phyloP scores from a whole-genome alignment of 2,329 filamentous ascomycete species.

The Aspergillus tamarii region DNA sequence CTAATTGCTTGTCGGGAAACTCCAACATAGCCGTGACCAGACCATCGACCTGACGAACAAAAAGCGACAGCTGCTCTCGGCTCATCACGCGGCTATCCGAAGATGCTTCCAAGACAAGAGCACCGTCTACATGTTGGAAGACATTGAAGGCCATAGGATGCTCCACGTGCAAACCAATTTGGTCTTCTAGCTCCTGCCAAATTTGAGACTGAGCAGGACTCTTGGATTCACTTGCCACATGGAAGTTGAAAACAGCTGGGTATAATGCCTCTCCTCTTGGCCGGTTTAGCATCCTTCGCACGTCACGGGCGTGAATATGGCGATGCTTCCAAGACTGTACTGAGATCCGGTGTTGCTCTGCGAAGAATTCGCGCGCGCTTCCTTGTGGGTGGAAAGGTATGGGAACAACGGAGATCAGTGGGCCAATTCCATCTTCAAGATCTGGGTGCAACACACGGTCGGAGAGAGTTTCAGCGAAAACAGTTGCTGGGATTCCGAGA shows the following conservation, averaged over 20 bases:
- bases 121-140: slow-evolving; percentile 26
- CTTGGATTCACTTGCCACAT: slow-evolving; percentile 18
- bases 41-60: slow-evolving; percentile 34
- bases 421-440: slow-evolving; percentile 34
- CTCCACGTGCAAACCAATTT: slow-evolving; percentile 43
- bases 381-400: slow-evolving; percentile 35
- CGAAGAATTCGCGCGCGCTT: slow-evolving; percentile 28
- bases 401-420: slow-evolving; percentile 38
- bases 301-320: slow-evolving; percentile 33
- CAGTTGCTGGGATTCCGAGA: slow-evolving; percentile 29
- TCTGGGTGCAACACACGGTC: slow-evolving; percentile 32
- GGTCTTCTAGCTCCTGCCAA: slow-evolving; percentile 35
- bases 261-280: slow-evolving; percentile 33
- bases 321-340: slow-evolving; percentile 30
- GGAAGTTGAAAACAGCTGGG: slow-evolving; percentile 39
- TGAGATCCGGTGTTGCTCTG: slow-evolving; percentile 30
- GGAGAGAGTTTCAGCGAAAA: slow-evolving; percentile 39
- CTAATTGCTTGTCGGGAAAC: slow-evolving; percentile 29
- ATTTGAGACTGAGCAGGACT: slow-evolving; percentile 12
- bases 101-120: slow-evolving; percentile 30
- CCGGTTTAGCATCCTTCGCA: slow-evolving; percentile 32
- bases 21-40: slow-evolving; percentile 33
- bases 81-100: slow-evolving; percentile 30
- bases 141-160: slow-evolving; percentile 47
- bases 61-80: slow-evolving; percentile 30